Evolutionary conservation across 1,284 basidiomycete species (phyloP).

Genomic region (Mycena sp.): DNA sequence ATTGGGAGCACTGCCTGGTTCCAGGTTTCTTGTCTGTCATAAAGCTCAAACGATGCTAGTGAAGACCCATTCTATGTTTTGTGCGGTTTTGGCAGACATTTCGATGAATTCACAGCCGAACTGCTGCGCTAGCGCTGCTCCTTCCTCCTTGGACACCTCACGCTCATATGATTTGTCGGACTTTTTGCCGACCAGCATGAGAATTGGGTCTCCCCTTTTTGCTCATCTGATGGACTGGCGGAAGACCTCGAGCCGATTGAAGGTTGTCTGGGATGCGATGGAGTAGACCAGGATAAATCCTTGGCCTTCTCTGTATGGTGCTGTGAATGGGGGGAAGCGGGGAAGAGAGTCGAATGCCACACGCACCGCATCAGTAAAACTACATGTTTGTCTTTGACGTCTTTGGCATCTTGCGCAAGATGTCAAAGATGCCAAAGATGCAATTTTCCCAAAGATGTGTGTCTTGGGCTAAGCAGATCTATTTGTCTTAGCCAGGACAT

Average conservation of each 20-base stretch:
- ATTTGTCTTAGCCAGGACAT: too few relatives aligned
- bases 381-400: too few relatives aligned
- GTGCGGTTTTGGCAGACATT: slow-evolving; percentile 94
- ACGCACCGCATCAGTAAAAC: slow-evolving; percentile 94
- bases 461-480: too few relatives aligned
- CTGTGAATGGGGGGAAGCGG: not conserved
- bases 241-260: slow-evolving; percentile 94
- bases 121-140: slow-evolving; percentile 82
- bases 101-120: slow-evolving; percentile 97
- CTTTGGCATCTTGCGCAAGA: too few relatives aligned
- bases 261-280: slow-evolving; percentile 94
- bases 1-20: slow-evolving; percentile 45
- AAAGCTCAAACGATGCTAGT: slow-evolving; percentile 91
- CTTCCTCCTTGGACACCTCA: slow-evolving; percentile 91
- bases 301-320: slow-evolving; percentile 85
- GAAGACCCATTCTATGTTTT: slow-evolving; percentile 96
- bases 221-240: slow-evolving; percentile 95
- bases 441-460: too few relatives aligned
- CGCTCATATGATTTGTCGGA: slow-evolving; percentile 87
- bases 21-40: slow-evolving; percentile 69
- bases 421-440: too few relatives aligned
- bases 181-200: slow-evolving; percentile 94
- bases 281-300: slow-evolving; percentile 99
- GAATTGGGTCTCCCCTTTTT: slow-evolving; percentile 87
- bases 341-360: slow-evolving; percentile 3